Base-by-base conservation (phyloP, 2,329 filamentous ascomycete species). In the Colletotrichum musicola region DNA sequence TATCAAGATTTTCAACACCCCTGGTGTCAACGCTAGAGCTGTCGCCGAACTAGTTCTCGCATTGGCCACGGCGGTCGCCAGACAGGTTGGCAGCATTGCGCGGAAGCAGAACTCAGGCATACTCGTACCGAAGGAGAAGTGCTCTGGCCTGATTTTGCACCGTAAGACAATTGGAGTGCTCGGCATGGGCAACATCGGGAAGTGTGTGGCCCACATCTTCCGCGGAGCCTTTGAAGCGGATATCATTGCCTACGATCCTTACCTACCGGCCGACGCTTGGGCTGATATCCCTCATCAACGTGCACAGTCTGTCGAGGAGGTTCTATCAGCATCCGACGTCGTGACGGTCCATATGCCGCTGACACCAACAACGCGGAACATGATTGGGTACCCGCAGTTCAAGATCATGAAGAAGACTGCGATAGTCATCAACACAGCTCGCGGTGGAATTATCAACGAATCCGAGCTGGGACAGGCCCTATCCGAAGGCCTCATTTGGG, bases 1-100 rank as follows among this genome's bases (percentile, higher is more conserved):
- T 0, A 81, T 85, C 70, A 77, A 77, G n/a, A 80, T 85, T 30
- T 77, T 81, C 70, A 85, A 85, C 66, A 85, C 83, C 0, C 83
- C 83, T 0, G 83, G 82, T 1, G 79, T 83, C 0, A 85, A 82
- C 67, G 78, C 79, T 0, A 77, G 78, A 2, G 77, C 81, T 1
- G 82, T 84, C 0, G 82, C 82, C 0, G 81, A 83, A 63, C 73
- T 78, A 6, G 78, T 78, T 0, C 65, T 83, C 5, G 72, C 79
- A 0, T 74, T 83, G 14, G 74, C 77, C 0, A 78, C 79, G 68
- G 72, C 77, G 0, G 77, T 80, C 18, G 79, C 78, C 1, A 74
- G 78, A 7, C 73, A 77, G 40, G 72, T 81, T 2, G 73, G 76
- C 0, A 69, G 70, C 2, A 81, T 82, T 9, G 71, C 73, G 1